Base-by-base conservation (phyloP, 176 grass and related monocot genomes). In the Carex littledalei region DNA sequence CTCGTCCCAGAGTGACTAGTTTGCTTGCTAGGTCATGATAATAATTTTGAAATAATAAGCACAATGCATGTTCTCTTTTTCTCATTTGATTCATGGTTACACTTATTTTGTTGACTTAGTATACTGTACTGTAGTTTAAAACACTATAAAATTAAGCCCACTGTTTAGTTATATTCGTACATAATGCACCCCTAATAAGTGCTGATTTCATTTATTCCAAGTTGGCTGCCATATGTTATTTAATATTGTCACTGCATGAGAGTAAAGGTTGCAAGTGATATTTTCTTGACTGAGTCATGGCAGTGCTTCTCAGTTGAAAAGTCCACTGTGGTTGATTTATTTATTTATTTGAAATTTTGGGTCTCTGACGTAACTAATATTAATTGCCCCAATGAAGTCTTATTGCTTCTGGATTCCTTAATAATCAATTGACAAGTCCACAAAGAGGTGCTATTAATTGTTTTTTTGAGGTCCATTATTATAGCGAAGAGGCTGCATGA, bases 401-500 rank as follows among this genome's bases (percentile, higher is more conserved):
- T 50, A 49, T 52, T 49, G 18, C 70, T 50, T 74, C 9, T 50
- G 45, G 45, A 52, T 75, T 50, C 12, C 21, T 53, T 70, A 18
- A 43, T 71, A 71, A 45, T 43, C n/a, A 75, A 29, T 75, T 75
- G 71, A 75, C 47, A 14, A 75, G 71, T 78, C 74, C 47, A 56
- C 45, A 15, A 78, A 55, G 74, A 3, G 74, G 49, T 53, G 73
- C 73, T 75, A 55, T 31, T 78, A 8, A 55, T 14, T n/a, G n/a
- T n/a, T n/a, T n/a, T n/a, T n/a, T n/a, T n/a, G n/a, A n/a, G n/a
- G n/a, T n/a, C n/a, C n/a, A n/a, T n/a, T n/a, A n/a, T n/a, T n/a
- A n/a, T n/a, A n/a, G n/a, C 1, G 2, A 37, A 67, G 13, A 67
- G 32, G 13, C 65, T 67, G 29, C 10, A 35, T 53, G 13, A 58